A percentile compares a stretch with the other conserved stretches of the same genome.
These are phyloP conservation scores for Chaetothyriales sp. DNA, from an alignment of 2,329 filamentous ascomycete species.

Conservation along the genomic window DNA sequence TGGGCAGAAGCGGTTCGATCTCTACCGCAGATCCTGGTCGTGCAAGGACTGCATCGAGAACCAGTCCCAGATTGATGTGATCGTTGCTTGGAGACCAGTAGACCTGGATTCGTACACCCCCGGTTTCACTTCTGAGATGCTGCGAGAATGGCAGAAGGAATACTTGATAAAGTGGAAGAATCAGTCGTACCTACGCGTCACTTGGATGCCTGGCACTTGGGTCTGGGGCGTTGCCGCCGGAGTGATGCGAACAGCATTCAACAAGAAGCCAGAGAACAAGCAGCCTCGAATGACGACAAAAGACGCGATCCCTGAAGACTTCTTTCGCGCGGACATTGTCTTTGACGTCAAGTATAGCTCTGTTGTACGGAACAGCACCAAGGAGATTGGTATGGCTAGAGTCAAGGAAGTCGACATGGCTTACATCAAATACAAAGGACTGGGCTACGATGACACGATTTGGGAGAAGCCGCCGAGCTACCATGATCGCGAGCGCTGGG, in stretches of 20 bases:
- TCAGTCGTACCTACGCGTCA: conserved; percentile 66
- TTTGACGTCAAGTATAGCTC: conserved; percentile 61
- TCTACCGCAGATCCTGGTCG: conserved; percentile 63
- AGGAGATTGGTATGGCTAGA: conserved; percentile 56
- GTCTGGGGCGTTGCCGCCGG: conserved; percentile 56
- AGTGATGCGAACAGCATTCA: conserved; percentile 60
- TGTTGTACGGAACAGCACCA: conserved; percentile 42
- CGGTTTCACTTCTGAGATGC: conserved; percentile 39
- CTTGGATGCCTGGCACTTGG: conserved; percentile 85
- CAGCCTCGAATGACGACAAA: conserved; percentile 56
- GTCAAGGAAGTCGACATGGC: conserved; percentile 60
- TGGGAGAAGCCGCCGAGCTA: conserved; percentile 69
- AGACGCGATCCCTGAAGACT: conserved; percentile 80
- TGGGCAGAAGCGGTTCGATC: conserved; percentile 50
- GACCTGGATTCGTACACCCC: conserved; percentile 43
- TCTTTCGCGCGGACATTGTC: conserved; percentile 74
- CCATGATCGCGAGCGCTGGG: conserved; percentile 55
- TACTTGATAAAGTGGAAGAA: conserved; percentile 83
- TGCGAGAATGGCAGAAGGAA: conserved; percentile 69
- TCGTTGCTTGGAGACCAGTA: conserved; percentile 77
- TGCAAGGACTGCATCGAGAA: conserved; percentile 63
- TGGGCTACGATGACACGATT: conserved; percentile 78
- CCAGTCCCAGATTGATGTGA: conserved; percentile 53
- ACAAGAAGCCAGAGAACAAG: conserved; percentile 49
- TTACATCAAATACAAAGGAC: conserved; percentile 81